Base-by-base conservation (phyloP, 768 basidiomycete genomes). In the Pluteus cervinus region DNA sequence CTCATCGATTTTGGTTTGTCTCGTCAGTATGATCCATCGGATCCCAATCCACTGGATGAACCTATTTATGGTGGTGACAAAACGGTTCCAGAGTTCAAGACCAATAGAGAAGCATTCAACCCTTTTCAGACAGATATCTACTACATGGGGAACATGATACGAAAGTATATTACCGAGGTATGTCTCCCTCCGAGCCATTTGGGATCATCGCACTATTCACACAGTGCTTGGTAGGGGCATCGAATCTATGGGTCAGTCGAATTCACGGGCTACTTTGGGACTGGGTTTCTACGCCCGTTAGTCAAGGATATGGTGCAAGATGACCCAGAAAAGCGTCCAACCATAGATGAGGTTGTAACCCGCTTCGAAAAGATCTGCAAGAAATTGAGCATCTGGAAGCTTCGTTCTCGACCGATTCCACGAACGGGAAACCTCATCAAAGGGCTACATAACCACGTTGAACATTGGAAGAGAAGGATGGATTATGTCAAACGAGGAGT, bases 121-220 rank as follows among this genome's bases (percentile, higher is more conserved):
- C 65, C 68, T 0, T 74, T 73, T 29, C 49, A 60, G 0, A 62
- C 60, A 0, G 72, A 74, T 23, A 50, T 73, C 3, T 73, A 68
- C 41, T 62, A 62, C 21, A 41, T 71, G 1, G 69, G 68, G 0
- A 71, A 70, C 29, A 15, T 60, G 6, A 53, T 68, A 3, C 47
- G 42, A 9, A 39, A 14, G 31, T 47, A 61, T n/a, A 62, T 69
- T 35, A n/a, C 59, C 0, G 30, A 51, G 39, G 66, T 68, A 36
- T n/a, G 37, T 21, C 17, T n/a, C 5, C 29, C 26, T 11, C 17
- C 17, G 29, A 41, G n/a, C 23, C 2, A 20, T 20, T 24, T 17
- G 36, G 4, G 12, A 18, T 16, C 32, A n/a, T 7, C 21, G 14
- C 10, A 15, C 25, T 17, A 33, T 14, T 29, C 31, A 24, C 3